Base-by-base conservation (phyloP, 495 filamentous ascomycete genomes). In the Penicillium dipodomyicola region DNA sequence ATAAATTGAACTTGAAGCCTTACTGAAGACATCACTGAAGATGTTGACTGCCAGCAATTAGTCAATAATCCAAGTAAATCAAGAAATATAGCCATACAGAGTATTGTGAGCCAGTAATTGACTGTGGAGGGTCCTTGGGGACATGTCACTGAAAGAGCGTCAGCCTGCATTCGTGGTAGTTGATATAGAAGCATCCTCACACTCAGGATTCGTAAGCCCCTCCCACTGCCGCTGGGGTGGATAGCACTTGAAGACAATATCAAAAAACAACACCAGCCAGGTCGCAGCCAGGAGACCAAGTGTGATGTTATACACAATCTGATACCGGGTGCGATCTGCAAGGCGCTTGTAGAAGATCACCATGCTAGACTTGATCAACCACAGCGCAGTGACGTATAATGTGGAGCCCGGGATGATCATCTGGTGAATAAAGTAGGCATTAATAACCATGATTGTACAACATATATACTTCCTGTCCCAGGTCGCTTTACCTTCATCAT, bases 371-470 rank as follows among this genome's bases (percentile, higher is more conserved):
- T 66, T 66, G 60, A 66, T 66, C 46, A 66, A 33, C 64, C 64
- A 66, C 1, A 66, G 45, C 41, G 64, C 57, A 22, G 60, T 66
- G 20, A 66, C 58, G 49, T 66, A 66, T 4, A 66, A 51, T 10
- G 60, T 66, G 47, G 64, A 66, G 3, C 64, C 64, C 27, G 64
- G 64, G 41, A 66, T 63, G 55, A 66, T 63, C 64, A 66, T 63
- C 63, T 66, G 51, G 27, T 29, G 27, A 10, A 10, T 37, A 27
- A 19, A 30, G 5, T 29, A 5, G 17, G 4, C 7, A 32, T 48
- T 20, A 48, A 20, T 11, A 9, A 20, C 8, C 2, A 35, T 17
- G 14, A 32, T 17, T 6, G 44, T 11, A 47, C n/a, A 20, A 20
- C 20, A 20, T 20, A 20, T 20, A 47, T 27, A 7, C 2, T n/a